Evolutionary conservation across 2,329 filamentous ascomycete genomes (phyloP), one percentile per base, ranked within the genome.

Genomic region (Penicillium sp.): DNA sequence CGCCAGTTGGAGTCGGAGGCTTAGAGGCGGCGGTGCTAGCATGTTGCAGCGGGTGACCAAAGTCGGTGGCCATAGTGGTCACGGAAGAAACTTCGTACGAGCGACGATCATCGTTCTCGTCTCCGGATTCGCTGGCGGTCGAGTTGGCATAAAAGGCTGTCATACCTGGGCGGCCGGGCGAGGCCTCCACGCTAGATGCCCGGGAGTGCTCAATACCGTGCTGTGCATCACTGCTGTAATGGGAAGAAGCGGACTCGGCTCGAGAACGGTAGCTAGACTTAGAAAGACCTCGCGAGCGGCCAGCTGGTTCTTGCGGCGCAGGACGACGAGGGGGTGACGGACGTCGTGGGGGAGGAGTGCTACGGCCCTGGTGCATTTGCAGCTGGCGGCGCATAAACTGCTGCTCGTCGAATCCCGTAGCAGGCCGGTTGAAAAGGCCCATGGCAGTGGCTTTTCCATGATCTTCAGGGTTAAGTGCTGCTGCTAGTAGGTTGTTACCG

Each of bases 331-430:
- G 67, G 33, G 73, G 72, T 13, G 74, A 72, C 22, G 68, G 70
- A 30, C 70, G 72, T n/a, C 66, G 74, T 61, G 62, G 70, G 56
- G 80, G 76, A 37, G 89, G 86, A 0, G 86, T 87, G 59, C 90
- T 89, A 28, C 89, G 86, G 30, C 89, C 91, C 70, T 91, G 86
- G 65, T 94, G 91, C 75, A 97, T 86, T 74, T 93, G 91, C 53
- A 91, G 81, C 72, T 96, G 91, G 49, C 92, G 87, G 72, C 96
- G 90, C 5, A 91, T 86, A 71, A 92, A 97, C 71, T 92, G 91
- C 22, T 89, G 87, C 72, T 97, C 93, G 70, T 96, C 92, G 68
- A 95, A 97, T 8, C 88, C 86, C 55, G 89, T 86, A 1, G 82
- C 79, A 1, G 93, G 91, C 72, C 92, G 92, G 66, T 90, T 90